phyloP scores from a whole-genome alignment of 768 basidiomycete genomes.

The Rhizopogon rudus region DNA sequence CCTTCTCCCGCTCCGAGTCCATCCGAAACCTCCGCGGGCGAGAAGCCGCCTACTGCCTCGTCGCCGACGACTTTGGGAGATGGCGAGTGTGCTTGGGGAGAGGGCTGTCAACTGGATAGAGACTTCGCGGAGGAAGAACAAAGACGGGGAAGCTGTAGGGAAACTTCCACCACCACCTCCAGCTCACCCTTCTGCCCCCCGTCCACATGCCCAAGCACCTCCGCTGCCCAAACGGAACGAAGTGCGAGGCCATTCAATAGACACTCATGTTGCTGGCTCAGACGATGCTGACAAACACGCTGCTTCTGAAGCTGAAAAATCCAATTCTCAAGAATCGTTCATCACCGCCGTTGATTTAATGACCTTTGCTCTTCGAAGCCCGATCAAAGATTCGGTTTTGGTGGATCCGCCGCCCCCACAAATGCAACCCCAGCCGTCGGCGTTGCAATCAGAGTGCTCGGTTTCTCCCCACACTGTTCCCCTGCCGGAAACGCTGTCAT shows the following conservation, averaged over 20 bases:
- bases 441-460: conserved; percentile 6
- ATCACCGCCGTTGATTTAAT: conserved; percentile 18
- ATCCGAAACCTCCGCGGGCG: conserved; percentile 6
- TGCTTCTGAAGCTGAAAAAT: not conserved
- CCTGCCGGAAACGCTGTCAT: conserved; percentile 20
- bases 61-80: conserved; percentile 61
- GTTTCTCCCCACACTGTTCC: conserved; percentile 17
- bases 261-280: conserved; percentile 3
- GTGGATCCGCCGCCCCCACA: conserved; percentile 2
- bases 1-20: not conserved
- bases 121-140: conserved; percentile 26
- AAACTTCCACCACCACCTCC: conserved; percentile 18
- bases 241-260: conserved; percentile 23
- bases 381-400: conserved; percentile 1
- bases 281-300: conserved; percentile 7
- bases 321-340: conserved; percentile 10
- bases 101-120: conserved; percentile 53
- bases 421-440: conserved; percentile 4
- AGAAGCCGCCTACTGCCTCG: conserved; percentile 61
- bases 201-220: conserved; percentile 21
- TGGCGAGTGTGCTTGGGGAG: conserved; percentile 59
- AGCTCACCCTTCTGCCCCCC: conserved; percentile 18
- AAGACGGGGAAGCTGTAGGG: conserved; percentile 10
- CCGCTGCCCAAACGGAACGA: conserved; percentile 48
- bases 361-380: conserved; percentile 11